Evolutionary conservation across 192 early-diverging fungal species (phyloP).

Genomic region (Umbelopsis ramanniana): DNA sequence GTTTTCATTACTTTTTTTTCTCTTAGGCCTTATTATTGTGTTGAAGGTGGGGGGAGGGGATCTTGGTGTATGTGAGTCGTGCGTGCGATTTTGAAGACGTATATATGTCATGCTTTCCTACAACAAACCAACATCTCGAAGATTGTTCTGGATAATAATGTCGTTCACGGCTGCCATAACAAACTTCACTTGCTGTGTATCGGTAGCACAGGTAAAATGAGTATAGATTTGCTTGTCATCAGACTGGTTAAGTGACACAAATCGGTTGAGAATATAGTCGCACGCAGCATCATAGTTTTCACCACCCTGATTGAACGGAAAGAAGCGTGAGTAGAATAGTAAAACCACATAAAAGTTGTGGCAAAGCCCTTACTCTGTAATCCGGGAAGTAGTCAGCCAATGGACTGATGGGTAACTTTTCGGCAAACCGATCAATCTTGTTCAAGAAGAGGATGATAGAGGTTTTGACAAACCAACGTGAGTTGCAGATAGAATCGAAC

Average conservation of each 20-base stretch:
- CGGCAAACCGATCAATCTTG: constrained; percentile 96
- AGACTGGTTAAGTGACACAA: constrained; percentile 78
- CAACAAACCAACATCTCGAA: constrained; percentile 78
- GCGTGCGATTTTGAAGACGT: no score
- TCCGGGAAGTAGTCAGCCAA: constrained; percentile 91
- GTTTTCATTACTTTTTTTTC: neutral
- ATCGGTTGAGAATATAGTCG: constrained; percentile 80
- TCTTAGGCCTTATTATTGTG: neutral
- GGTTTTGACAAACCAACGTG: constrained; percentile 95
- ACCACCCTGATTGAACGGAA: constrained; percentile 48
- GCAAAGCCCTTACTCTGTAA: constrained; percentile 47
- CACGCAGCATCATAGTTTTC: constrained; percentile 76
- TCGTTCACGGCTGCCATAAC: constrained; percentile 92
- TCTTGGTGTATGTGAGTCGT: neutral
- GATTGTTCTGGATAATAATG: constrained; percentile 85
- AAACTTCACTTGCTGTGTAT: constrained; percentile 86
- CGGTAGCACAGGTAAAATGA: constrained; percentile 88
- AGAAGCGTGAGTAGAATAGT: neutral
- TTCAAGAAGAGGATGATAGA: constrained; percentile 99
- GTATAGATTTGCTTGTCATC: constrained; percentile 87
- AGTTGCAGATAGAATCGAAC: constrained; percentile 98
- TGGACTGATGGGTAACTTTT: constrained; percentile 84
- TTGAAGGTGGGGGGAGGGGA: neutral
- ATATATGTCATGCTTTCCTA: constrained; percentile 41
- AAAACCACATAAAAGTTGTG: neutral